phyloP scores from a whole-genome alignment of 2,329 filamentous ascomycete genomes.

The Xenoacremonium recifei region DNA sequence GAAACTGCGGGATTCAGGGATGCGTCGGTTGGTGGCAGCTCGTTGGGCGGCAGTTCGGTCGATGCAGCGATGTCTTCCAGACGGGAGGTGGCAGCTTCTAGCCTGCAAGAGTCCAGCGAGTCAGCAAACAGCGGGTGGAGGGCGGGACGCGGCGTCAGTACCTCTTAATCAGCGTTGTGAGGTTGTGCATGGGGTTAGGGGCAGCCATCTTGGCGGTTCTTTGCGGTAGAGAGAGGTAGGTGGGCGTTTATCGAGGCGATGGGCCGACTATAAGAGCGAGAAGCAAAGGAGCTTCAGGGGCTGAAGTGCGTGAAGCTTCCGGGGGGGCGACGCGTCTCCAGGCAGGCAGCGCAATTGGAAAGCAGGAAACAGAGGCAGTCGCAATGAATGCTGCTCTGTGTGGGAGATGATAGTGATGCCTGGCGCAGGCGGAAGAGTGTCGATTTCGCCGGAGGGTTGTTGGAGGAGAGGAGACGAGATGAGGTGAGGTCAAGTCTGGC shows the following conservation, averaged over 20 bases:
- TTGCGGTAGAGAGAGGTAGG: not conserved
- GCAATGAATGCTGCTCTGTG: too few species aligned
- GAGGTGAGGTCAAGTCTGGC: too few species aligned
- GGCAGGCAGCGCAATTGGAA: not conserved
- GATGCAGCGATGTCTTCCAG: slow-evolving; percentile 94
- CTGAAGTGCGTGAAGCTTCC: too few species aligned
- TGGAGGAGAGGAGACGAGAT: too few species aligned
- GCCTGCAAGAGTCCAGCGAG: slow-evolving; percentile 55
- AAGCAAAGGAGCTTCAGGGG: too few species aligned
- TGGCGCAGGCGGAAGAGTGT: too few species aligned
- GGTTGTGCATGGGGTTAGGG: slow-evolving; percentile 86
- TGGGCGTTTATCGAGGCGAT: not conserved
- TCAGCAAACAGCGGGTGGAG: slow-evolving; percentile 40
- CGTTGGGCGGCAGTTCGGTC: slow-evolving; percentile 56
- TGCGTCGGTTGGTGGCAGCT: too few species aligned
- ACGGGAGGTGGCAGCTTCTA: slow-evolving; percentile 94
- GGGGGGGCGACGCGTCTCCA: too few species aligned
- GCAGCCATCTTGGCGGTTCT: slow-evolving; percentile 58
- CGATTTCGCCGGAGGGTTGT: too few species aligned
- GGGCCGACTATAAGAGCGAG: too few species aligned
- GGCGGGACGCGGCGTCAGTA: slow-evolving; percentile 44
- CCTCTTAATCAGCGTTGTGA: slow-evolving; percentile 98
- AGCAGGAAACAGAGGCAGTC: not conserved
- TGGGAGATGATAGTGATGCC: too few species aligned
- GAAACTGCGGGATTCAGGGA: slow-evolving; percentile 40